Evolutionary conservation across 495 filamentous ascomycete genomes (phyloP), one percentile per base, ranked within the genome.

Genomic region (Aspergillus biplanus): DNA sequence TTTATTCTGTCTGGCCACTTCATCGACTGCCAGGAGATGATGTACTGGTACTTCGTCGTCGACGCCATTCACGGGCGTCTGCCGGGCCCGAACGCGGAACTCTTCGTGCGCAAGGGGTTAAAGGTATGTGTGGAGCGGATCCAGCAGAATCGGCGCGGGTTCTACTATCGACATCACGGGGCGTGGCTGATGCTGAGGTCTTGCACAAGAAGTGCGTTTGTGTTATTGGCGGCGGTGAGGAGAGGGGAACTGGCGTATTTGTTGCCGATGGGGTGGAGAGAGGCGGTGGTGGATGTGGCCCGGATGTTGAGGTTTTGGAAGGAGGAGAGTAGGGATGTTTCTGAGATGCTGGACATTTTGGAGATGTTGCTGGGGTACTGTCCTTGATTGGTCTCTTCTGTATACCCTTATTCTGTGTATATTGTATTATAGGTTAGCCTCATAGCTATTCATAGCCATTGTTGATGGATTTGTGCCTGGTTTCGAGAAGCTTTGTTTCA

Each of bases 101-200:
- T 35, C 65, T 62, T 32, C 54, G 63, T 42, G 48, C 46, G 39
- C 4, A 74, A 73, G 31, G 72, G 64, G 5, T 59, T 74, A 0
- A 52, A 68, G 34, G 65, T 71, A 27, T 71, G 58, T 48, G 68
- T 76, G 12, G 67, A 78, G 8, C 63, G 75, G 15, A 74, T 78
- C 44, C 44, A 67, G 32, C 67, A 72, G 49, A 76, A 78, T 54
- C 62, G 67, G 31, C 59, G 57, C 18, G 76, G 76, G 3, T 80
- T 78, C 50, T 68, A 75, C 12, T 74, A 78, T 47, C 73, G 75
- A 8, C 77, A 80, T 64, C 77, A 80, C 54, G 77, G 77, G n/a
- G 71, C 74, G 18, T 78, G 75, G 75, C 56, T 77, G 13, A 78
- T 80, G 77, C 49, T 80, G 12, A 73, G 74, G 6, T 70, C 74